Evolutionary conservation across 2,329 filamentous ascomycete species (phyloP).

Genomic region (Conoideocrella luteorostrata): DNA sequence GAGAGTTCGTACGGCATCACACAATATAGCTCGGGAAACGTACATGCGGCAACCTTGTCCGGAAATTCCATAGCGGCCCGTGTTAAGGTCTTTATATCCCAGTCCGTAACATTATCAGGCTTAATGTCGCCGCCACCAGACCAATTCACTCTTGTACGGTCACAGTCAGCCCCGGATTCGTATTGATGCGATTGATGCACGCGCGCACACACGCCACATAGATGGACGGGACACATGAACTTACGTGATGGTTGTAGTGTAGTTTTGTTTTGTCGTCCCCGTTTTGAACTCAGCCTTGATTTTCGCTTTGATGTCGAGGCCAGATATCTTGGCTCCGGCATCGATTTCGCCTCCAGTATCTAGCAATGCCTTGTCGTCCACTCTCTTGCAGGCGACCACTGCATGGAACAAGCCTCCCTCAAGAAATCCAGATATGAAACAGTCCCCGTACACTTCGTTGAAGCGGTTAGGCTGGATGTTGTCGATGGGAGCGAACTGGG

Average conservation of each 20-base stretch:
- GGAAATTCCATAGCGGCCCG: background rate
- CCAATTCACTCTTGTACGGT: background rate
- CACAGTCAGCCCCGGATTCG: no score
- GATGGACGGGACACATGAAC: no score
- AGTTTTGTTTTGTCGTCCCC: no score
- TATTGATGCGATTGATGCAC: no score
- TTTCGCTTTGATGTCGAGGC: no score
- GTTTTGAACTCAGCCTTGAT: no score
- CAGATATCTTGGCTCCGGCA: background rate
- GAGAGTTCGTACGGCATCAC: no score
- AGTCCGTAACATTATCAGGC: background rate
- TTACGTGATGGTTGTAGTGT: no score
- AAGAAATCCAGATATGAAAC: slow-evolving; percentile 15
- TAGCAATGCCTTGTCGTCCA: background rate
- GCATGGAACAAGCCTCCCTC: slow-evolving; percentile 11
- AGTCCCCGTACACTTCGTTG: slow-evolving; percentile 13
- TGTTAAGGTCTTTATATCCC: background rate
- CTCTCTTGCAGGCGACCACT: background rate
- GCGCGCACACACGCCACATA: no score
- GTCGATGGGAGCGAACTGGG: slow-evolving; percentile 9
- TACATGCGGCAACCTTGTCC: background rate
- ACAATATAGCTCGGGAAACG: no score
- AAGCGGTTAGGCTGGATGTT: slow-evolving; percentile 7
- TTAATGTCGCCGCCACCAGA: background rate
- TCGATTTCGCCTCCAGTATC: background rate